Conservation (phyloP, 805 yeast genomes). For the Nakazawaea peltata region DNA sequence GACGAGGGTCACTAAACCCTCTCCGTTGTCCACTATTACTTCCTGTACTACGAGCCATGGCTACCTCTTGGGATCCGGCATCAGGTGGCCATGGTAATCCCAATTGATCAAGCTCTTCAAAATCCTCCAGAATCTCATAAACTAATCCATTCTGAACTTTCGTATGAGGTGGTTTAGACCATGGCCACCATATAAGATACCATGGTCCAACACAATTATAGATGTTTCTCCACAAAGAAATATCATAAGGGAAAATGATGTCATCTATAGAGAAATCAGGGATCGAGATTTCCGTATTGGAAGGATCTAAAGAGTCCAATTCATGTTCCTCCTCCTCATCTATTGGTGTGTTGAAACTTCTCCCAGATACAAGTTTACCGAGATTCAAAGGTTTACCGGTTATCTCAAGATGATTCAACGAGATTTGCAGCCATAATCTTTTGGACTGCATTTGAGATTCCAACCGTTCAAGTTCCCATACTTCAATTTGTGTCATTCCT, state of each 20-base stretch:
- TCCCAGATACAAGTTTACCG: constrained; percentile 43
- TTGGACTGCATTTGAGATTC: constrained; percentile 54
- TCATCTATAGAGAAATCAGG: constrained; percentile 46
- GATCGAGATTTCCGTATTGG: constrained; percentile 5
- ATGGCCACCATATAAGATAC: constrained; percentile 64
- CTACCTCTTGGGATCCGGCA: constrained; percentile 40
- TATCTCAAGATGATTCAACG: constrained; percentile 32
- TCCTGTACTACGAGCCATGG: constrained; percentile 5
- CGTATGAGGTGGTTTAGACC: constrained; percentile 50
- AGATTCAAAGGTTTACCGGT: constrained; percentile 27
- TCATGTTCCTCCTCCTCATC: constrained; percentile 14
- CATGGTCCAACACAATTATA: constrained; percentile 51
- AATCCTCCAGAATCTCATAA: constrained; percentile 45
- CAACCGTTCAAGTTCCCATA: constrained; percentile 85
- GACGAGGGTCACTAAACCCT: constrained; percentile 23
- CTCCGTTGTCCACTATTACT: not conserved
- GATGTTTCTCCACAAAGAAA: constrained; percentile 51
- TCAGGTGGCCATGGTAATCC: constrained; percentile 93
- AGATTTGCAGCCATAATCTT: constrained; percentile 42
- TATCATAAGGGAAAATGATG: constrained; percentile 78
- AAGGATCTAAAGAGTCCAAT: constrained; percentile 3
- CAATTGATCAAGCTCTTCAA: constrained; percentile 47
- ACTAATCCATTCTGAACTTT: constrained; percentile 54
- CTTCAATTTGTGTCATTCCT: constrained; percentile 86
- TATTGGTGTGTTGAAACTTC: constrained; percentile 7